A percentile compares a stretch with the other conserved stretches of the same genome.
phyloP scores from a whole-genome alignment of 164 flowering plant species.

The Magnolia officinalis region DNA sequence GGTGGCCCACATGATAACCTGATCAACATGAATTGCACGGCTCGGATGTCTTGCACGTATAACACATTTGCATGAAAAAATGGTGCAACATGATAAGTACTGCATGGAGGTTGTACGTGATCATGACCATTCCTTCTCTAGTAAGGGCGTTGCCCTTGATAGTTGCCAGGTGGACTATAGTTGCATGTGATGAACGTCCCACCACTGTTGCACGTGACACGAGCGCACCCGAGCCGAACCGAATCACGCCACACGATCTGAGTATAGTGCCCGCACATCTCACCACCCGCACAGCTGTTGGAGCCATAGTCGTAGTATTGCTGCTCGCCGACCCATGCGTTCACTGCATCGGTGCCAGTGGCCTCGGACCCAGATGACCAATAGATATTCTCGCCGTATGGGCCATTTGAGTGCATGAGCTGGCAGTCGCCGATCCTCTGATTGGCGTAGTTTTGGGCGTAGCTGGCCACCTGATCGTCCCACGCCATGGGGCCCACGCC shows the following conservation, averaged over 20 bases:
- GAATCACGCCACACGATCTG: conserved; percentile 50
- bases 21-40: no score
- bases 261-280: conserved; percentile 36
- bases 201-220: conserved; percentile 31
- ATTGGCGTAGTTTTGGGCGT: conserved; percentile 35
- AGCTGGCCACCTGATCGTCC: conserved; percentile 32
- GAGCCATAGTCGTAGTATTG: conserved; percentile 26
- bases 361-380: conserved; percentile 13
- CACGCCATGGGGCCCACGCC: conserved; percentile 34
- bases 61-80: no score
- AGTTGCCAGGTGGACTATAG: conserved; percentile 9
- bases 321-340: conserved; percentile 37
- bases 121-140: not conserved
- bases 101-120: no score
- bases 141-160: conserved; percentile 2
- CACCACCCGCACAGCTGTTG: conserved; percentile 27
- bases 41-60: no score
- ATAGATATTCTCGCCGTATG: conserved; percentile 47
- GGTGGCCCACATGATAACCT: no score
- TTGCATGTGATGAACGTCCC: conserved; percentile 14
- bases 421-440: conserved; percentile 28
- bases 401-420: conserved; percentile 27
- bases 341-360: conserved; percentile 32
- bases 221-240: conserved; percentile 41
- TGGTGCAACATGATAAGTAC: no score